These are phyloP conservation scores for Xylaria bambusicola DNA, from an alignment of 495 filamentous ascomycete genomes.

Conservation along the genomic window DNA sequence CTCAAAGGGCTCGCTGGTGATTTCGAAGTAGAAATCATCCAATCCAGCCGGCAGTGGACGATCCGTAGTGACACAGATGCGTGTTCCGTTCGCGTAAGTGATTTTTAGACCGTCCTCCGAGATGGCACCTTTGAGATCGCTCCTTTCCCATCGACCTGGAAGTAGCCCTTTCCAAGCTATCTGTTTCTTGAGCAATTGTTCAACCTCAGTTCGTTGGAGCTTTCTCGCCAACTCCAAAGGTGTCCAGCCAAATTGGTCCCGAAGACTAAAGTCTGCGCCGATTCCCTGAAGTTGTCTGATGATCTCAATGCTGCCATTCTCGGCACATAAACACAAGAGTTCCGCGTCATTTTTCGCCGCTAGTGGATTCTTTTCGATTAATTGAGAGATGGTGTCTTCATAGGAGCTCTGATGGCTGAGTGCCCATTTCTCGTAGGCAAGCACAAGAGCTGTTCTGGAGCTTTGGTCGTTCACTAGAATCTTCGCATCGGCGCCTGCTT, in stretches of 20 bases:
- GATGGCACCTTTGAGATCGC: conserved; percentile 11
- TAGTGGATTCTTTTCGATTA: conserved; percentile 9
- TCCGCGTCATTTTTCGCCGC: no score
- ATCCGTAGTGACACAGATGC: conserved; percentile 25
- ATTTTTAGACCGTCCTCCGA: conserved; percentile 12
- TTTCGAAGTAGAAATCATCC: no score
- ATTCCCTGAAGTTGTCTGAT: no score
- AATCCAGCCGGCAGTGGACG: conserved; percentile 27
- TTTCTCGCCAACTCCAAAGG: no score
- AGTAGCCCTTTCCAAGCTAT: conserved; percentile 24
- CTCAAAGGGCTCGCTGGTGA: no score
- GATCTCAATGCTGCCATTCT: no score
- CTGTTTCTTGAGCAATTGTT: conserved; percentile 22
- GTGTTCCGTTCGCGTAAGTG: background rate
- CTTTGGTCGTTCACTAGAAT: no score
- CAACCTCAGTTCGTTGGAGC: conserved; percentile 2
- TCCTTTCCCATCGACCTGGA: conserved; percentile 20
- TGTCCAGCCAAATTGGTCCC: no score
- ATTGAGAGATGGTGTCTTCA: conserved; percentile 22
- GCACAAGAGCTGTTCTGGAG: conserved; percentile 15
- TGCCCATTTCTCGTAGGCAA: conserved; percentile 30
- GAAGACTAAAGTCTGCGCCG: no score
- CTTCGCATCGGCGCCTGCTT: no score
- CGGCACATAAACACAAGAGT: no score
- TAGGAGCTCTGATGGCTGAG: conserved; percentile 11